Conservation (phyloP, 805 yeast species). For the Lipomyces mesembrius region DNA sequence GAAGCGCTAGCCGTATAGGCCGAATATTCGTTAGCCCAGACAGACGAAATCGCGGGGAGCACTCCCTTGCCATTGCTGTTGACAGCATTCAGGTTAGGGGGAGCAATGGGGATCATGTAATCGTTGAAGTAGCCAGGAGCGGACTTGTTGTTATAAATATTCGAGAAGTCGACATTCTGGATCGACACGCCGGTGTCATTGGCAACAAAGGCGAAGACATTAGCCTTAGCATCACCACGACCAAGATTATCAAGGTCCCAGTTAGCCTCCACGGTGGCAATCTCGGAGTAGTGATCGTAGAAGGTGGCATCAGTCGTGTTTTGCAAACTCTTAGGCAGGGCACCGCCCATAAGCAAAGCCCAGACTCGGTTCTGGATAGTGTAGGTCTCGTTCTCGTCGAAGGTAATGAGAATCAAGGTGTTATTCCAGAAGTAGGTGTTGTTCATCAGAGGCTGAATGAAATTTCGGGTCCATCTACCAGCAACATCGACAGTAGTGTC, state of each 20-base stretch:
- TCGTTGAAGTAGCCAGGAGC: conserved; percentile 36
- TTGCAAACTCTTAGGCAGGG: conserved; percentile 48
- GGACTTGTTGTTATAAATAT: conserved; percentile 34
- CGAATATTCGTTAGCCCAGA: conserved; percentile 44
- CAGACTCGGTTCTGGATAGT: conserved; percentile 53
- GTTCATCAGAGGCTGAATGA: conserved; percentile 50
- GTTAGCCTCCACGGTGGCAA: conserved; percentile 57
- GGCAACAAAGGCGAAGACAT: conserved; percentile 54
- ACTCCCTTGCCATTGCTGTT: conserved; percentile 47
- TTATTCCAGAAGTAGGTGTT: conserved; percentile 55
- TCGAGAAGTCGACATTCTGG: conserved; percentile 21
- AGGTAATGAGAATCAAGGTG: conserved; percentile 54
- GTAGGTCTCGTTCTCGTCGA: conserved; percentile 56
- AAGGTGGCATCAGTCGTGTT: conserved; percentile 55
- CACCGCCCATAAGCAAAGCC: conserved; percentile 56
- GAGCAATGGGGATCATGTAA: conserved; percentile 43
- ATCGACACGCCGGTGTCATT: conserved; percentile 40
- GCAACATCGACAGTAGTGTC: conserved; percentile 54
- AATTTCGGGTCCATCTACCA: conserved; percentile 53
- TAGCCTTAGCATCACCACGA: conserved; percentile 57
- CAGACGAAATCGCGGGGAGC: conserved; percentile 44
- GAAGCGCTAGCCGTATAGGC: conserved; percentile 26
- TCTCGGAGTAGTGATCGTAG: conserved; percentile 59
- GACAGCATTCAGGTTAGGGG: conserved; percentile 48
- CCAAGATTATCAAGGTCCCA: conserved; percentile 57